These are phyloP conservation scores for Cercospora sp. DNA, from an alignment of 2,329 filamentous ascomycete species.

Conservation along the genomic window DNA sequence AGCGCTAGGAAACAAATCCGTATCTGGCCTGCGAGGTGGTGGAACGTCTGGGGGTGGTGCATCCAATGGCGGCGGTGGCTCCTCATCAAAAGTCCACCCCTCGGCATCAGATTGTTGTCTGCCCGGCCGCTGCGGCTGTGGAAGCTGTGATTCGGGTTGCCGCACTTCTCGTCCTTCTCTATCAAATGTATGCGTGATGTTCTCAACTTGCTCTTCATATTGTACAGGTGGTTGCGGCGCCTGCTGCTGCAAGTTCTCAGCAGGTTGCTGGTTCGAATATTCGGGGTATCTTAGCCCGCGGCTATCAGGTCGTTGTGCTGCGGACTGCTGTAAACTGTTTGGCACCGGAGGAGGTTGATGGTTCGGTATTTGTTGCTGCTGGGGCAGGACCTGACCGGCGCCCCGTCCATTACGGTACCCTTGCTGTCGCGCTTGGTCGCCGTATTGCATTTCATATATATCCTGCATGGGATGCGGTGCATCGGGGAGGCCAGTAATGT, in stretches of 20 bases:
- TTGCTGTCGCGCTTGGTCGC: conserved; percentile 36
- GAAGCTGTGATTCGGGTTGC: conserved; percentile 42
- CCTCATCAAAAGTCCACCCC: conserved; percentile 91
- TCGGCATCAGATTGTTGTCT: conserved; percentile 53
- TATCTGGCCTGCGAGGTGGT: conserved; percentile 70
- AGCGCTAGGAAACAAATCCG: conserved; percentile 80
- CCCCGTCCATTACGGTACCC: conserved; percentile 40
- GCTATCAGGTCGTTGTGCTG: conserved; percentile 25
- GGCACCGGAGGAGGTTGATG: conserved; percentile 57
- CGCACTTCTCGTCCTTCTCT: conserved; percentile 56
- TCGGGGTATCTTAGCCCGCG: conserved; percentile 40
- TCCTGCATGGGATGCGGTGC: conserved; percentile 57
- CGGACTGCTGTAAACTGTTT: conserved; percentile 32
- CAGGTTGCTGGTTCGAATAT: conserved; percentile 42
- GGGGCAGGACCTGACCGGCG: conserved; percentile 29
- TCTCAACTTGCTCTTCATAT: conserved; percentile 59
- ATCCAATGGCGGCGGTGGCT: conserved; percentile 55
- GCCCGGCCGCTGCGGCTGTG: conserved; percentile 22
- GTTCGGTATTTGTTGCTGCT: conserved; percentile 54
- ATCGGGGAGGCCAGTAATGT: conserved; percentile 46
- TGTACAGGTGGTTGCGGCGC: conserved; percentile 33
- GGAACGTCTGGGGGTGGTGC: conserved; percentile 46
- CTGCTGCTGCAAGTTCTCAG: conserved; percentile 31
- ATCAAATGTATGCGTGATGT: conserved; percentile 61
- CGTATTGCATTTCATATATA: conserved; percentile 57